phyloP scores from a whole-genome alignment of 768 basidiomycete genomes.

The Hortiboletus flavorubellus region DNA sequence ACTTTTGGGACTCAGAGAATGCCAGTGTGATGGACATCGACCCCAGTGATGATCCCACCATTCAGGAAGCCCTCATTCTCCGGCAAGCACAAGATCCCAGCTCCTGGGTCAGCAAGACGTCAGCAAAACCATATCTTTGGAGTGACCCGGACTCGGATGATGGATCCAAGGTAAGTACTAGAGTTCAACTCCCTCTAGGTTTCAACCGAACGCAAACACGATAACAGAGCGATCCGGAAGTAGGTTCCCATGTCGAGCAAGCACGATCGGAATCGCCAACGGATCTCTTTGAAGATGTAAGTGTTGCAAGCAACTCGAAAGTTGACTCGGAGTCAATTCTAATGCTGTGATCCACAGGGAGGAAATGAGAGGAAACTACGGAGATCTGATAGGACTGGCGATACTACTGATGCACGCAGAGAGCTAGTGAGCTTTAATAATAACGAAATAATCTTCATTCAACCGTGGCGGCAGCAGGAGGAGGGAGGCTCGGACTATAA shows the following conservation, averaged over 20 bases:
- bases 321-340: not conserved
- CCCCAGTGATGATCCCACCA: not conserved
- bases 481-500: too few species aligned
- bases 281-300: not conserved
- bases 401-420: not conserved
- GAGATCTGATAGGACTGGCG: not conserved
- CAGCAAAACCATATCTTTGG: not conserved
- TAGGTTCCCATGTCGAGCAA: not conserved
- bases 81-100: not conserved
- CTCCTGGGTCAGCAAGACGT: not conserved
- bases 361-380: not conserved
- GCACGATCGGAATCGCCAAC: not conserved
- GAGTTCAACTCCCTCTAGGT: too few species aligned
- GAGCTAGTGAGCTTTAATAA: too few species aligned
- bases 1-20: too few species aligned
- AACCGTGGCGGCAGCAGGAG: too few species aligned
- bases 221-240: not conserved
- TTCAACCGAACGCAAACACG: too few species aligned
- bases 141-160: not conserved
- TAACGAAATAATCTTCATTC: too few species aligned
- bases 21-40: too few species aligned
- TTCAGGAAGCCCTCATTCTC: not conserved
- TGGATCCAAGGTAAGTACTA: not conserved
- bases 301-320: not conserved
- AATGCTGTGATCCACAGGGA: not conserved